Conservation (phyloP, 257 asterid species). For the Asclepias syriaca region DNA sequence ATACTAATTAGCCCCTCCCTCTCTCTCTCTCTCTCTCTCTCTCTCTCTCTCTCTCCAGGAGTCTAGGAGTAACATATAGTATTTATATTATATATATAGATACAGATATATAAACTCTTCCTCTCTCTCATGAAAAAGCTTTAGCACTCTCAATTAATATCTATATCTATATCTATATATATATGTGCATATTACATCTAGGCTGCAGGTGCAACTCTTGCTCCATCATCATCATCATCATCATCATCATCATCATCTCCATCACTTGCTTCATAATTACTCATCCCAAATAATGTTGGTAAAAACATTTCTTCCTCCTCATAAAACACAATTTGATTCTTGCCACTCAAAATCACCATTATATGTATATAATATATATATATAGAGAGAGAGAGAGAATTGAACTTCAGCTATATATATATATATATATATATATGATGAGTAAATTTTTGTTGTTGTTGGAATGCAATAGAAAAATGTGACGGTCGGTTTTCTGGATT, state of each 20-base stretch:
- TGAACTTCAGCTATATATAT: too few species aligned
- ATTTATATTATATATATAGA: too few species aligned
- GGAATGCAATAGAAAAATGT: too few species aligned
- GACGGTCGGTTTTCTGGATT: neutral
- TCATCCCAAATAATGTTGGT: neutral
- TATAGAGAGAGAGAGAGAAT: too few species aligned
- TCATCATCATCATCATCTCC: constrained; percentile 25
- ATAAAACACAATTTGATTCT: neutral
- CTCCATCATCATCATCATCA: constrained; percentile 22
- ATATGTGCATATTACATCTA: neutral
- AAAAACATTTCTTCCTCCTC: neutral
- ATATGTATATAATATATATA: too few species aligned
- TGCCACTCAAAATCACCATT: constrained; percentile 15
- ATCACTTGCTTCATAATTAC: neutral
- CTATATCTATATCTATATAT: neutral
- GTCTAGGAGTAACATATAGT: too few species aligned
- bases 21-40: too few species aligned
- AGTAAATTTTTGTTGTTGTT: too few species aligned
- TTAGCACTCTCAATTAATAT: neutral
- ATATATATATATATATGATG: too few species aligned
- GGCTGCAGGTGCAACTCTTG: constrained; percentile 28
- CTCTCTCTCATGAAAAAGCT: neutral
- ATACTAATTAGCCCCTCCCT: neutral
- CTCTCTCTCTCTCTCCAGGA: neutral
- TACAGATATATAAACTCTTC: too few species aligned